Evolutionary conservation across 2,329 filamentous ascomycete genomes (phyloP).

Genomic region (Colletotrichum melonis): DNA sequence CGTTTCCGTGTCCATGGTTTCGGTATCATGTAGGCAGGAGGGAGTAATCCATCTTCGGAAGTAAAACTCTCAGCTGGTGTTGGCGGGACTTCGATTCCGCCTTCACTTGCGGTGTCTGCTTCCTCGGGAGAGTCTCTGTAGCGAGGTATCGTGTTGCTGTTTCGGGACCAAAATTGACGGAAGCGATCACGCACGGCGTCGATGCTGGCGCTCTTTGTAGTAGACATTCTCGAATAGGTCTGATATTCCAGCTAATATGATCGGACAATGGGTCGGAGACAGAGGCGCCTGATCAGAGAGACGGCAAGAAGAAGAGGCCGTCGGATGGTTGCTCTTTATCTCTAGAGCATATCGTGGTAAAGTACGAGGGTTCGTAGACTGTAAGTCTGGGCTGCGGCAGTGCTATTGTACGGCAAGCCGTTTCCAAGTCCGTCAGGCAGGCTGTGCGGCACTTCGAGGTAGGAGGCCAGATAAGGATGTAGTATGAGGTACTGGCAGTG

Average conservation of each 20-base stretch:
- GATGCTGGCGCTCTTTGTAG: neutral
- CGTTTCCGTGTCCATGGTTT: conserved; percentile 31
- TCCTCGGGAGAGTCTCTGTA: conserved; percentile 24
- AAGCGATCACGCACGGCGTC: conserved; percentile 30
- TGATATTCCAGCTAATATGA: neutral
- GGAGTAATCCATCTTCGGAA: conserved; percentile 24
- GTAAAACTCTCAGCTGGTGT: conserved; percentile 24
- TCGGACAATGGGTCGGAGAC: neutral
- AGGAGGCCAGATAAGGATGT: neutral
- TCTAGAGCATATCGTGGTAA: conserved; percentile 7
- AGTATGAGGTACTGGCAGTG: neutral
- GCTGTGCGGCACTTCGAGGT: neutral
- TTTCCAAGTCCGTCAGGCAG: neutral
- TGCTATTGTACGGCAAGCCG: neutral
- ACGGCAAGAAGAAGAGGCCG: neutral
- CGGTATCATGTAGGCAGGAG: conserved; percentile 18
- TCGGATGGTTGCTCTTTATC: neutral
- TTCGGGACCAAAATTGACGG: conserved; percentile 21
- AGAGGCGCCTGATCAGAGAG: neutral
- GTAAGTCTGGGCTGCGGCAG: neutral
- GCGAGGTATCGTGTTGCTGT: neutral
- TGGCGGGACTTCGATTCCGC: neutral
- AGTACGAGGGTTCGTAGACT: neutral
- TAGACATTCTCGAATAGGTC: conserved; percentile 3
- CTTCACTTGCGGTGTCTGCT: neutral